Evolutionary conservation across 306 rosid genomes (phyloP), one percentile per base, ranked within the genome.

Genomic region (Albizia julibrissin): DNA sequence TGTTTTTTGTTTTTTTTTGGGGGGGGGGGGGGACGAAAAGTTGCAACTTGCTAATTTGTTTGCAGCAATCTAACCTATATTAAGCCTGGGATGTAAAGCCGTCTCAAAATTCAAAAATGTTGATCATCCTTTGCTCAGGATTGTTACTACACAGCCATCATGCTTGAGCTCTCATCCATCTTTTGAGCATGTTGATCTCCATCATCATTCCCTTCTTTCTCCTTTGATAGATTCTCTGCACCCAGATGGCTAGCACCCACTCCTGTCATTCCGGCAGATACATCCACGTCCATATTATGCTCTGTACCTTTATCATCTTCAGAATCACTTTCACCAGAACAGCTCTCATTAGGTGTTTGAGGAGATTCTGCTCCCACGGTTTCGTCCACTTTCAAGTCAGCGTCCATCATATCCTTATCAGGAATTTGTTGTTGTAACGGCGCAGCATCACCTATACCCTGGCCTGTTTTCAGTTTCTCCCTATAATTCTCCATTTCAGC

Each of bases 401-500:
- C 87, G 72, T 87, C 93, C 56, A 72, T 52, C 84, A 81, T 72
- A n/a, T 82, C 86, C 5, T 81, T 34, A 39, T 84, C 89, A 0
- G 98, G 99, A 72, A 84, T 88, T 58, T 90, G 84, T 68, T 91
- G 97, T 50, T 84, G 98, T 29, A 92, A 87, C 5, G 97, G 99
- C 69, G 91, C 86, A 2, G 93, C 97, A 69, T 95, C 89, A 34
- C 91, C 91, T 78, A 93, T 84, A 11, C 90, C 82, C 67, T 84
- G 92, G 21, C 89, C 93, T 18, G 78, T 79, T 79, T 83, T 92
- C 82, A 74, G 65, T 74, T 86, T 89, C 89, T 88, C 92, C 18
- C 91, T 84, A 82, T 95, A 95, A 66, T 85, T 82, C 85, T 92
- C 98, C 99, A 95, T 95, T 80, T 95, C 98, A 12, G 80, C 66